Base-by-base conservation (phyloP, 345 rosid species). In the Dipteronia sinensis region DNA sequence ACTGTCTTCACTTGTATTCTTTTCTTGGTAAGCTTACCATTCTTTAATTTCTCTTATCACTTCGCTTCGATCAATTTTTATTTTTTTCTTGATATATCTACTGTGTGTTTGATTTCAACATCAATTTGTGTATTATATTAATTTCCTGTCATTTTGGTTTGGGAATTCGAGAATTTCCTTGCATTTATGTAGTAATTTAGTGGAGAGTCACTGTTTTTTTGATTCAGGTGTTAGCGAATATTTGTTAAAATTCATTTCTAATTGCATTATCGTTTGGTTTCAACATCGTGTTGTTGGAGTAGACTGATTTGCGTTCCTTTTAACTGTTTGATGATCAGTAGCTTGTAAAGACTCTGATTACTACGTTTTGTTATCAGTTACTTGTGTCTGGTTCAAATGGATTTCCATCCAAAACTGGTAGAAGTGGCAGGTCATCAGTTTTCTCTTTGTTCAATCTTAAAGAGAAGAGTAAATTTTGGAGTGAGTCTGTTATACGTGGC, bases 391-490 rank as follows among this genome's bases (percentile, higher is more conserved):
- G 83, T 20, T 79, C 94, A 0, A 69, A 77, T 46, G 92, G 85
- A 53, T 72, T 84, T 65, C 68, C 89, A 3, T 29, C 34, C 42
- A 86, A 79, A 42, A 77, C 67, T 71, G 91, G 86, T 68, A 85
- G 67, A 69, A 76, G 82, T 51, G 87, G 80, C 19, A 90, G 56
- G 73, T 81, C 89, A 69, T 94, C 99, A 0, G 91, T 94, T 59
- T 92, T 96, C 73, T 96, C 99, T 27, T 82, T 96, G 86, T 96
- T 96, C 83, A 96, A 92, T 81, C 94, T 96, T 79, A 92, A 78
- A 79, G 97, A 88, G 25, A 91, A 85, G 86, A 96, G 95, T 87
- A 88, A 87, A 82, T 96, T 90, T 79, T 96, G 99, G 99, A 94
- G 92, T 69, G 98, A 96, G 85, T 77, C 93, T 81, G 94, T 94